Percentiles rank a stretch among this genome's conserved stretches.
phyloP scores from a whole-genome alignment of 441 rosid species.

The Geranium incanum region DNA sequence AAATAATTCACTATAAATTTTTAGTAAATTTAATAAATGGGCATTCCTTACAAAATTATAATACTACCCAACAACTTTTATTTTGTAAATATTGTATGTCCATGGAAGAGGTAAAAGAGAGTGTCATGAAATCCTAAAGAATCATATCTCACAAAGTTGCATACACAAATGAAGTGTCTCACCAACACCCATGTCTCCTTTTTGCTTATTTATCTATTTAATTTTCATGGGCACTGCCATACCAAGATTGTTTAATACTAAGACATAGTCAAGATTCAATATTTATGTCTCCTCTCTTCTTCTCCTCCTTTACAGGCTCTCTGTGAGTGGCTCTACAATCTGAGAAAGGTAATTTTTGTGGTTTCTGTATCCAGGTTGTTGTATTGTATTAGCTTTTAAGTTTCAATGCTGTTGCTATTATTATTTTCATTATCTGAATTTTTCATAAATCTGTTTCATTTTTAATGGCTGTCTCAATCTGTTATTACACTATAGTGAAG shows the following conservation, averaged over 20 bases:
- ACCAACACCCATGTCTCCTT: background rate
- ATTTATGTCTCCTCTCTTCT: constrained; percentile 10
- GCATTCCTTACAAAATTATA: too few species aligned
- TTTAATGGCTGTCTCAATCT: too few species aligned
- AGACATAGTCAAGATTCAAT: background rate
- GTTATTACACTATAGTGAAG: background rate
- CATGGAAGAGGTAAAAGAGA: background rate
- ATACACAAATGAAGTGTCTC: background rate
- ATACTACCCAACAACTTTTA: too few species aligned
- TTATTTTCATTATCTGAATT: background rate
- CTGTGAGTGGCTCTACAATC: background rate
- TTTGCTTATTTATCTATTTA: background rate
- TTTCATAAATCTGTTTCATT: constrained; percentile 13
- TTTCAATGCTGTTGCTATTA: background rate
- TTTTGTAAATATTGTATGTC: too few species aligned
- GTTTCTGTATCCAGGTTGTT: background rate
- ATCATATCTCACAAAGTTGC: background rate
- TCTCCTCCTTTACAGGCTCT: constrained; percentile 14
- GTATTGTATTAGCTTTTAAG: background rate
- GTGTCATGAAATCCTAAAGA: background rate
- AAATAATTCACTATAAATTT: too few species aligned
- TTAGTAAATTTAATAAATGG: too few species aligned
- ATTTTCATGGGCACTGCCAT: constrained; percentile 9
- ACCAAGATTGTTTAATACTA: background rate
- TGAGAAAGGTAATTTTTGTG: constrained; percentile 14